phyloP scores from a whole-genome alignment of 495 filamentous ascomycete genomes.

The Penicillium waksmanii region DNA sequence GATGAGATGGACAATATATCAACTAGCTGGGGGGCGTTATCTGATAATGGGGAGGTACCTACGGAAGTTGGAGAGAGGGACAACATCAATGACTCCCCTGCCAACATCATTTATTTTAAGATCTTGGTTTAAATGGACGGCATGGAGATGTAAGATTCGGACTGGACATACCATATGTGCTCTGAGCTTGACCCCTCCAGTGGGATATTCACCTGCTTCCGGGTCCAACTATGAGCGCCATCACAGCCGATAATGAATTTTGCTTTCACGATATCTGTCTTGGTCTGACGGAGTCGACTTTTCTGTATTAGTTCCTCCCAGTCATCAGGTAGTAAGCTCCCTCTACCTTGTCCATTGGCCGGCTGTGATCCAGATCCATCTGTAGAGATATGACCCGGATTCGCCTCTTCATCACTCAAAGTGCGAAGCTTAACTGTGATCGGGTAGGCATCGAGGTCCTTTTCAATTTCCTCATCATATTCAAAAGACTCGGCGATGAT shows the following conservation, averaged over 20 bases:
- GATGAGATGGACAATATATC: not conserved
- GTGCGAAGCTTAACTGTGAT: conserved; percentile 52
- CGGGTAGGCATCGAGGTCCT: conserved; percentile 55
- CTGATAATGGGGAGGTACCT: conserved; percentile 15
- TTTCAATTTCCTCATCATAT: conserved; percentile 44
- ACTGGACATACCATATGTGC: conserved; percentile 53
- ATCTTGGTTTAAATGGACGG: not conserved
- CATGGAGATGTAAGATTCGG: not conserved
- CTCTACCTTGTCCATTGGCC: conserved; percentile 51
- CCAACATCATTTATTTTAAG: not conserved
- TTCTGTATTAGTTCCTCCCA: conserved; percentile 55
- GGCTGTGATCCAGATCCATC: conserved; percentile 9
- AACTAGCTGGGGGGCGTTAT: not conserved
- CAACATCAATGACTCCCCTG: conserved; percentile 62
- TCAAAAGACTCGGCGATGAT: conserved; percentile 50
- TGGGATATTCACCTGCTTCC: conserved; percentile 56
- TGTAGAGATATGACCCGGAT: conserved; percentile 3
- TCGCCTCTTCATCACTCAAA: conserved; percentile 49
- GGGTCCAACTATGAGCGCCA: conserved; percentile 66
- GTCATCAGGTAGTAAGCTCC: conserved; percentile 57
- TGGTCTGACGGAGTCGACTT: conserved; percentile 32
- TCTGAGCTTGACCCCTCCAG: conserved; percentile 64
- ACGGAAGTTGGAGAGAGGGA: conserved; percentile 69
- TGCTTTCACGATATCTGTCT: conserved; percentile 50
- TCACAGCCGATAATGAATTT: conserved; percentile 73